Percentiles rank a stretch among this genome's conserved stretches.
phyloP scores from a whole-genome alignment of 2,329 filamentous ascomycete species.

The Xylariales sp. region DNA sequence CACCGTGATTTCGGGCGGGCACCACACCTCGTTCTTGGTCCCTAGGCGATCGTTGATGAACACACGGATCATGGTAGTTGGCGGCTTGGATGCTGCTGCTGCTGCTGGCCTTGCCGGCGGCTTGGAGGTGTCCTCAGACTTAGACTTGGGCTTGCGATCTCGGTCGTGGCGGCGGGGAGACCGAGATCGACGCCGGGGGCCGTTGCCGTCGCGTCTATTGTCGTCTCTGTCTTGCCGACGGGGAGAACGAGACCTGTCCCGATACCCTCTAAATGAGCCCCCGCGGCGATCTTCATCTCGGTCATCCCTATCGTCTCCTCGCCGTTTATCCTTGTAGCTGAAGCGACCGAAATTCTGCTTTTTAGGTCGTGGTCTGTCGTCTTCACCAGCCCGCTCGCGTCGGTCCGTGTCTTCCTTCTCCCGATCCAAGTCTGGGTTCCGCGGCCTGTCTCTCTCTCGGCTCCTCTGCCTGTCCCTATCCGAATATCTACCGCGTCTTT shows the following conservation, averaged over 20 bases:
- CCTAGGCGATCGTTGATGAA: conserved; percentile 93
- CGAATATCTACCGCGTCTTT: not conserved
- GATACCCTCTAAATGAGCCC: conserved; percentile 48
- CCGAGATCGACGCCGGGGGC: too few relatives aligned
- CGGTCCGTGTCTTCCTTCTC: conserved; percentile 6
- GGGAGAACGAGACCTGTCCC: conserved; percentile 34
- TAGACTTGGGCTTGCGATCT: conserved; percentile 23
- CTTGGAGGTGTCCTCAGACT: conserved; percentile 23
- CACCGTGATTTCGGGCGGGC: conserved; percentile 77
- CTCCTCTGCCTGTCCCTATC: not conserved
- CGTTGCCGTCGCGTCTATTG: too few relatives aligned
- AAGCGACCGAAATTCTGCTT: conserved; percentile 44
- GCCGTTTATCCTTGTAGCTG: conserved; percentile 54
- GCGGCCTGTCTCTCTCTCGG: not conserved
- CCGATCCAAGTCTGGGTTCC: not conserved
- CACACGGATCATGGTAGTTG: conserved; percentile 88
- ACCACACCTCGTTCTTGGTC: conserved; percentile 92
- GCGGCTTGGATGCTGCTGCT: conserved; percentile 24
- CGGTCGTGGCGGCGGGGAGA: conserved; percentile 30
- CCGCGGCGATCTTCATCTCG: conserved; percentile 32
- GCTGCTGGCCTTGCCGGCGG: conserved; percentile 22
- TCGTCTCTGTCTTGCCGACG: conserved; percentile 30
- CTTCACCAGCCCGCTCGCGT: too few relatives aligned
- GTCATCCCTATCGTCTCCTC: conserved; percentile 40
- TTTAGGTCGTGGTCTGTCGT: conserved; percentile 16